Conservation (phyloP, 164 flowering plant genomes). For the Vitis riparia region DNA sequence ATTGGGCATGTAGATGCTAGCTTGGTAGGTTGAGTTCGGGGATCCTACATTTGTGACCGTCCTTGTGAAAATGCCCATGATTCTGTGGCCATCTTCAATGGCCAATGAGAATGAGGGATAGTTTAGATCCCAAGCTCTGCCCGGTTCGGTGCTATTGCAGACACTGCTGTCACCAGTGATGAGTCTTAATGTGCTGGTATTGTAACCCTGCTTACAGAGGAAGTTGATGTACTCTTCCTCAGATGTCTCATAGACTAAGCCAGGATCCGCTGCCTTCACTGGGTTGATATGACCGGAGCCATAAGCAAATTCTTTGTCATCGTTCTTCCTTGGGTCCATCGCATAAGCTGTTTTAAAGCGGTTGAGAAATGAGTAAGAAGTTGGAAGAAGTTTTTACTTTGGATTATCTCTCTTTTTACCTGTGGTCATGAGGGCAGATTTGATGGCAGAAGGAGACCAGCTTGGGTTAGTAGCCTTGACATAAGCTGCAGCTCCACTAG, state of each 20-base stretch:
- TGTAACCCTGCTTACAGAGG: constrained; percentile 18
- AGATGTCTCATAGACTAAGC: constrained; percentile 26
- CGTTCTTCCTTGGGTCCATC: constrained; percentile 22
- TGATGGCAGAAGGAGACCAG: constrained; percentile 17
- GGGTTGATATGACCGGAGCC: constrained; percentile 32
- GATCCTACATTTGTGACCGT: constrained; percentile 11
- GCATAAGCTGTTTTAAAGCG: constrained; percentile 2
- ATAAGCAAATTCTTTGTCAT: constrained; percentile 23
- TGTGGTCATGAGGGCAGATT: constrained; percentile 17
- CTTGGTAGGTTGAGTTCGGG: constrained; percentile 9
- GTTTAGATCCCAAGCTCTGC: constrained; percentile 7
- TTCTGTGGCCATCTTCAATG: constrained; percentile 2
- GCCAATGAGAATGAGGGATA: constrained; percentile 9
- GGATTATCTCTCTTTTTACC: not conserved
- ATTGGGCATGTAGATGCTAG: not conserved
- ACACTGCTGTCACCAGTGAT: constrained; percentile 5
- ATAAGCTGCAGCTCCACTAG: constrained; percentile 13
- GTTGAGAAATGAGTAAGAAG: not conserved
- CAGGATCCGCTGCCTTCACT: constrained; percentile 20
- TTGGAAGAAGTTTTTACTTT: not conserved
- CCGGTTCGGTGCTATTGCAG: constrained; percentile 1
- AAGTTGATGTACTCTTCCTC: constrained; percentile 20
- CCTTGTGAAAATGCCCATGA: constrained; percentile 7
- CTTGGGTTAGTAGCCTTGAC: constrained; percentile 11
- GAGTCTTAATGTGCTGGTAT: not conserved